Evolutionary conservation across 2,329 filamentous ascomycete genomes (phyloP).

Genomic region (Thelonectria rubi): DNA sequence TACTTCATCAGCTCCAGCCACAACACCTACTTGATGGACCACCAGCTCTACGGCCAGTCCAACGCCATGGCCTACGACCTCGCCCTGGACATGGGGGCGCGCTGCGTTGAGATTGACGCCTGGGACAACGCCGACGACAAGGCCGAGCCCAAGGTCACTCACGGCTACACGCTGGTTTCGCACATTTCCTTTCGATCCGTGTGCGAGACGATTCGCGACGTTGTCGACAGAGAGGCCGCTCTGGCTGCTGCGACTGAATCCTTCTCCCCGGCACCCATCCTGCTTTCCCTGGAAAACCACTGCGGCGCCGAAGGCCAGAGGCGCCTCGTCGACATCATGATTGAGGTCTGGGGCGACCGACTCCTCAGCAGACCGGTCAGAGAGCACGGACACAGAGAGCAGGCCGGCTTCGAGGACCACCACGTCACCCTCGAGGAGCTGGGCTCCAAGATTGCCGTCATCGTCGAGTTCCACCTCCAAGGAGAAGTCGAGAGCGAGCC

Average conservation of each 20-base stretch:
- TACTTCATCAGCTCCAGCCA: conserved; percentile 79
- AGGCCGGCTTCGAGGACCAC: conserved; percentile 55
- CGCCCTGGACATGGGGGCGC: conserved; percentile 68
- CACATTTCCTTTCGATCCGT: conserved; percentile 71
- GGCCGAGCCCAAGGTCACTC: conserved; percentile 74
- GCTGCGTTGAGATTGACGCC: conserved; percentile 78
- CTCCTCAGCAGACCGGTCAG: conserved; percentile 67
- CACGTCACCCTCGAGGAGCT: conserved; percentile 69
- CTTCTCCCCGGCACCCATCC: conserved; percentile 63
- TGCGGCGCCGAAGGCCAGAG: conserved; percentile 67
- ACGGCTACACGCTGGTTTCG: conserved; percentile 74
- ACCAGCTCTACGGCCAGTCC: conserved; percentile 73
- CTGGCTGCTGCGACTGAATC: conserved; percentile 48
- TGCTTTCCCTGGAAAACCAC: conserved; percentile 75
- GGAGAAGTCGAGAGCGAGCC: conserved; percentile 56
- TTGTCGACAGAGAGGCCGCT: conserved; percentile 65
- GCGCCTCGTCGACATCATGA: conserved; percentile 72
- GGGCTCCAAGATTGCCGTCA: conserved; percentile 70
- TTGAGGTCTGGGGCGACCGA: conserved; percentile 67
- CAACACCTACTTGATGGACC: conserved; percentile 76
- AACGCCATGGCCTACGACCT: conserved; percentile 70
- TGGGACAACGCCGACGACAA: conserved; percentile 71
- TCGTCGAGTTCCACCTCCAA: conserved; percentile 72
- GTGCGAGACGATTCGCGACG: conserved; percentile 71
- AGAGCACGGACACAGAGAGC: conserved; percentile 63